Base-by-base conservation (phyloP, 139 green algal species). In the Ettlia oleoabundans region DNA sequence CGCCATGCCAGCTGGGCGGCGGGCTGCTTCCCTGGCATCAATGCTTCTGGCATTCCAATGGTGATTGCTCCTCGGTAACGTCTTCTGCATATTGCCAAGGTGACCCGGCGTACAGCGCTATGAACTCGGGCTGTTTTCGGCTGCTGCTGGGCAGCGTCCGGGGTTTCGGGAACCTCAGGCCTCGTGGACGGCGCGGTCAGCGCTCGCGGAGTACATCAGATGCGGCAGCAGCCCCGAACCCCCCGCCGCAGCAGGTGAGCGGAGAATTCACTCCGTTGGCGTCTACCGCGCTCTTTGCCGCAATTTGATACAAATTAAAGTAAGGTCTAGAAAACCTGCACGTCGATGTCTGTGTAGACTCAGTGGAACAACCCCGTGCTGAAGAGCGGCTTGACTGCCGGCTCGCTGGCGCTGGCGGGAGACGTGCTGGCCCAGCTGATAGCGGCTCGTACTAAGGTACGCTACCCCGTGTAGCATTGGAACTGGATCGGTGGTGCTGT, bases 341-440 rank as follows among this genome's bases (percentile, higher is more conserved):
- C n/a, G n/a, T n/a, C n/a, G n/a, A n/a, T n/a, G n/a, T n/a, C n/a
- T n/a, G n/a, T n/a, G n/a, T n/a, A n/a, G n/a, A n/a, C n/a, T n/a
- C n/a, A n/a, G n/a, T n/a, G n/a, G n/a, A n/a, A n/a, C n/a, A n/a
- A n/a, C n/a, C n/a, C n/a, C 55, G 70, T 87, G 24, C 37, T 93
- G 8, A 95, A 95, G 64, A 90, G 92, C 42, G 92, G 75, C 2
- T 41, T 94, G 13, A 95, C 90, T 0, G 93, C 86, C 1, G 93
- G 92, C 35, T 84, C 71, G n/a, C 64, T 95, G 28, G 94, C 87
- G 37, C 70, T 91, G 26, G 61, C 85, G 30, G 93, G 93, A 0
- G 93, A 96, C 69, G 30, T 95, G 63, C 35, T 95, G n/a, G 93
- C 93, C 2, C 93, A 96, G 73, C 42, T 90, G 8, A 58, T 93